Evolutionary conservation across 768 basidiomycete species (phyloP).

Genomic region (Leucocoprinus birnbaumii): DNA sequence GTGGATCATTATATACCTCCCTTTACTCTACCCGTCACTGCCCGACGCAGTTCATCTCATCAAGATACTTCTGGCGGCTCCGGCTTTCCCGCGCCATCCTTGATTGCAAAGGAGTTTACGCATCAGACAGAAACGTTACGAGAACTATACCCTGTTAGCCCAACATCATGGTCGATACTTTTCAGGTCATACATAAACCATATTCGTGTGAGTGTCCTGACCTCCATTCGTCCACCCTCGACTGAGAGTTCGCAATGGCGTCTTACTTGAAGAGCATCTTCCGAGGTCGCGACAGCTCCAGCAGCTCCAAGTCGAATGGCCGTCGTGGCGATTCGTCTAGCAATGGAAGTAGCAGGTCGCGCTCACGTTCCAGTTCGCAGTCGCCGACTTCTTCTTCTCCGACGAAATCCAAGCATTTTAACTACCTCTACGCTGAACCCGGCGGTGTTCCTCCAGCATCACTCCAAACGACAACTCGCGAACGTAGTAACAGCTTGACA

Average conservation of each 20-base stretch:
- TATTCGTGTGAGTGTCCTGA: background rate
- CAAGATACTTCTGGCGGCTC: background rate
- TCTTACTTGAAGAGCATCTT: slow-evolving; percentile 12
- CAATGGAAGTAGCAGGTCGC: slow-evolving; percentile 27
- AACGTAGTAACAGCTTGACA: slow-evolving; percentile 34
- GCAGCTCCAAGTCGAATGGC: slow-evolving; percentile 1
- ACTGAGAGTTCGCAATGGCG: slow-evolving; percentile 2
- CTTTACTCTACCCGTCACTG: background rate
- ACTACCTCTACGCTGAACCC: slow-evolving; percentile 38
- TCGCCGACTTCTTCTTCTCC: slow-evolving; percentile 21
- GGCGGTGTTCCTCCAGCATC: slow-evolving; percentile 30
- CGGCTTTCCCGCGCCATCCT: background rate
- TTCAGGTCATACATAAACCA: slow-evolving; percentile 4
- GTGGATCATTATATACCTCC: background rate
- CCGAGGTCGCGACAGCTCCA: slow-evolving; percentile 7
- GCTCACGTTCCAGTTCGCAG: slow-evolving; percentile 39
- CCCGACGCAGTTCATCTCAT: slow-evolving; percentile 1
- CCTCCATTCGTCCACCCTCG: background rate
- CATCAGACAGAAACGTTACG: slow-evolving; percentile 3
- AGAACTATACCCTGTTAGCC: background rate
- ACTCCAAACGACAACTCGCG: slow-evolving; percentile 31
- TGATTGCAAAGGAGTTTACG: background rate
- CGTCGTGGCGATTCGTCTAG: background rate
- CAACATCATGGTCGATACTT: background rate
- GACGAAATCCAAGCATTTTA: slow-evolving; percentile 24